Evolutionary conservation across 352 stramenopile species (phyloP).

Genomic region (Phytopythium mirpurense): DNA sequence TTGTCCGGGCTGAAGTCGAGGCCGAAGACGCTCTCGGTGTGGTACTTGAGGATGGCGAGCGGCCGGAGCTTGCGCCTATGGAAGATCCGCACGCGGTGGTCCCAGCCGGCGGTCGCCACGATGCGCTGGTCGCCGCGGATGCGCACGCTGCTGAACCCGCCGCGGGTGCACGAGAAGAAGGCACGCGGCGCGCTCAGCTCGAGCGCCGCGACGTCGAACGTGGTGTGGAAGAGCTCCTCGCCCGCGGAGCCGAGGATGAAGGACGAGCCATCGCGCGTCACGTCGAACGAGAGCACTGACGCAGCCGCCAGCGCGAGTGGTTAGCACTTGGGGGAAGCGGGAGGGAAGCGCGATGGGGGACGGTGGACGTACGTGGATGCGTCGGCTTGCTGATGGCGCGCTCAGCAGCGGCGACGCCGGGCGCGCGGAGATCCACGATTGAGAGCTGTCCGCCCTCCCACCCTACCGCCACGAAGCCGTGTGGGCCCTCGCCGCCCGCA

Average conservation of each 20-base stretch:
- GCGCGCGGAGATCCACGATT: conserved; percentile 55
- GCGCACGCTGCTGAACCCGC: conserved; percentile 58
- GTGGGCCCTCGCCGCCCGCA: conserved; percentile 8
- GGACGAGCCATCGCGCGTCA: conserved; percentile 41
- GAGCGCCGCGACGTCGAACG: conserved; percentile 38
- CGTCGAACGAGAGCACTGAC: conserved; percentile 66
- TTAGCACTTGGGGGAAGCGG: conserved; percentile 7
- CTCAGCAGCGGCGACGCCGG: conserved; percentile 45
- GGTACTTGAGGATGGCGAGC: conserved; percentile 76
- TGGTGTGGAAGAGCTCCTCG: conserved; percentile 39
- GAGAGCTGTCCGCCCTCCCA: conserved; percentile 71
- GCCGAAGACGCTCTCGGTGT: conserved; percentile 68
- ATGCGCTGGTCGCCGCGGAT: conserved; percentile 71
- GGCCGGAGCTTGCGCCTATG: conserved; percentile 68
- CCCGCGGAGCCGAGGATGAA: conserved; percentile 61
- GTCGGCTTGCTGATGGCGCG: conserved; percentile 34
- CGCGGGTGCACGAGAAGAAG: conserved; percentile 57
- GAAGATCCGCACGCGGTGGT: conserved; percentile 72
- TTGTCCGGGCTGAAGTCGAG: conserved; percentile 66
- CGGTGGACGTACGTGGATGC: conserved; percentile 39
- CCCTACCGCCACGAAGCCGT: conserved; percentile 45
- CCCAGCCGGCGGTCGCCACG: conserved; percentile 75
- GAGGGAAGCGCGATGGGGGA: background rate
- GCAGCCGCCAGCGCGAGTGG: conserved; percentile 2
- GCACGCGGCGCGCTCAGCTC: conserved; percentile 23